These are phyloP conservation scores for Solanum sejunctum DNA, from an alignment of 257 asterid species.

Conservation along the genomic window DNA sequence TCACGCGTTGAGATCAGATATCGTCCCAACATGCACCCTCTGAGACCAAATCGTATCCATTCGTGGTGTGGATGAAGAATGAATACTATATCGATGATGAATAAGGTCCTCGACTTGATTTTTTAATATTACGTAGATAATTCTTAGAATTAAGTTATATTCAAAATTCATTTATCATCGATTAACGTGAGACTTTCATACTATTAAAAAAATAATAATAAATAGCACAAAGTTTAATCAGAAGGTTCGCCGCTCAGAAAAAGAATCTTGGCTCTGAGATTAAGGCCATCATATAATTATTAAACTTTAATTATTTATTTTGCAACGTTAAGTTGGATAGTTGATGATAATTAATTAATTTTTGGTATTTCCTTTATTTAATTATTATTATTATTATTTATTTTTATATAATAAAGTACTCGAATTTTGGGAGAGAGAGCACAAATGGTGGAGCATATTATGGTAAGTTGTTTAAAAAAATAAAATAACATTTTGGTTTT, in stretches of 20 bases:
- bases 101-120: not conserved
- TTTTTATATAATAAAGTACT: not conserved
- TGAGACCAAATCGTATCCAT: fast-evolving
- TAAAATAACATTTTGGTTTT: slow-evolving; percentile 4
- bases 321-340: not conserved
- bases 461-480: slow-evolving; percentile 36
- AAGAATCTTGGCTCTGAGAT: slow-evolving; percentile 47
- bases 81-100: not conserved
- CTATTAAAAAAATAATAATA: not conserved
- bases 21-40: fast-evolving
- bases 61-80: not conserved
- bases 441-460: slow-evolving; percentile 47
- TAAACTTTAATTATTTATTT: not conserved
- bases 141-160: not conserved
- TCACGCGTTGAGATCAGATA: too few relatives aligned
- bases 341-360: not conserved
- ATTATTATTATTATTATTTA: not conserved
- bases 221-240: slow-evolving; percentile 22
- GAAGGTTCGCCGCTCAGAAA: slow-evolving; percentile 56
- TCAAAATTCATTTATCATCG: not conserved
- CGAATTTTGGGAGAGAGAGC: slow-evolving; percentile 24
- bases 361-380: not conserved
- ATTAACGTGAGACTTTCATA: not conserved
- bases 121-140: not conserved
- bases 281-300: slow-evolving; percentile 1